phyloP scores from a whole-genome alignment of 768 basidiomycete species.

The Boletus barrowsii region DNA sequence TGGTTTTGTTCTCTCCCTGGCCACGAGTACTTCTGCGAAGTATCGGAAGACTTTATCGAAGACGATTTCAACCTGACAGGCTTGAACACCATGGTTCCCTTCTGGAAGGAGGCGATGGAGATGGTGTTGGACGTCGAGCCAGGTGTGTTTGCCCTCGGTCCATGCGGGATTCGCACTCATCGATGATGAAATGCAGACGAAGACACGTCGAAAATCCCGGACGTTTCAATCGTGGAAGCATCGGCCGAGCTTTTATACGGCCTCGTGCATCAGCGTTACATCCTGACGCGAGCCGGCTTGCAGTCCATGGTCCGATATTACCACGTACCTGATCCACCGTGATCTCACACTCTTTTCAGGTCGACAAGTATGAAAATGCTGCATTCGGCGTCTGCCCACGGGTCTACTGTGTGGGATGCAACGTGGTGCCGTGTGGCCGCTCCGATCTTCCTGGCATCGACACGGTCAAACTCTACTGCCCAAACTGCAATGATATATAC shows the following conservation, averaged over 20 bases:
- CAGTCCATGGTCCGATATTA: constrained; percentile 78
- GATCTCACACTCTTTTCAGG: constrained; percentile 44
- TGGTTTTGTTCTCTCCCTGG: constrained; percentile 95
- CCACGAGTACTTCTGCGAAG: constrained; percentile 98
- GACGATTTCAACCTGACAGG: constrained; percentile 99
- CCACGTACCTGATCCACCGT: constrained; percentile 10
- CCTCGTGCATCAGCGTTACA: constrained; percentile 95
- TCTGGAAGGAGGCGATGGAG: constrained; percentile 99
- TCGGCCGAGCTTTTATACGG: constrained; percentile 97
- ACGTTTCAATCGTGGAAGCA: constrained; percentile 97
- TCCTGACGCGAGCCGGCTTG: constrained; percentile 90
- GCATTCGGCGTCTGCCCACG: constrained; percentile 94
- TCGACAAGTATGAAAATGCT: constrained; percentile 91
- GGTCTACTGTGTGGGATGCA: constrained; percentile 85
- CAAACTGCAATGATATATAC: constrained; percentile 97
- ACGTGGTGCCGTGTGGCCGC: constrained; percentile 92
- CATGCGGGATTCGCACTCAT: constrained; percentile 10
- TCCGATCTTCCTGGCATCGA: constrained; percentile 95
- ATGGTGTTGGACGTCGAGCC: constrained; percentile 99
- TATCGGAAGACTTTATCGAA: constrained; percentile 98
- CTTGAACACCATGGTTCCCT: constrained; percentile 92
- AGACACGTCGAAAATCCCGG: constrained; percentile 93
- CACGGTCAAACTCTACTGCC: constrained; percentile 97
- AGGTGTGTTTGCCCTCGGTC: constrained; percentile 52
- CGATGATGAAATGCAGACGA: constrained; percentile 53